Percentiles rank a stretch among this genome's conserved stretches.
Evolutionary conservation across 1,284 basidiomycete genomes (phyloP).

Genomic region (Marasmius oreades): DNA sequence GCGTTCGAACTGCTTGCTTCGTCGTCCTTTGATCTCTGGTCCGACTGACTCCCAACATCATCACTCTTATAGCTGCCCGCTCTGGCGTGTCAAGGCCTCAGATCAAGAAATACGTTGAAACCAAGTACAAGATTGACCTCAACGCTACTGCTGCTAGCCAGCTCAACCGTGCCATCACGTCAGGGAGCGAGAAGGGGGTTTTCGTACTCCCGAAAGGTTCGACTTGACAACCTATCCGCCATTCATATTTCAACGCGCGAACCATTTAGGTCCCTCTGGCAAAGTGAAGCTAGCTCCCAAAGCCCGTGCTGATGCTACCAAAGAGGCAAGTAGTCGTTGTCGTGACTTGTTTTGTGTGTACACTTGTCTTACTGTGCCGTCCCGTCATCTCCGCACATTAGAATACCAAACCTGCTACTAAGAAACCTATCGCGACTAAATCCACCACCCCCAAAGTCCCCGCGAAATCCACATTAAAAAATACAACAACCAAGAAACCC

Average conservation of each 20-base stretch:
- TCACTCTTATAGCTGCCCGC: conserved; percentile 43
- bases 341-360: neutral
- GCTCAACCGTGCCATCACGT: conserved; percentile 68
- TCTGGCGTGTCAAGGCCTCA: conserved; percentile 68
- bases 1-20: neutral
- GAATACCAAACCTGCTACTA: conserved; percentile 35
- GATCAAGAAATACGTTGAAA: conserved; percentile 77
- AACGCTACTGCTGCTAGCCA: conserved; percentile 59
- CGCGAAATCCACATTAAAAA: conserved; percentile 30
- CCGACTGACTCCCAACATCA: neutral
- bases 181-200: conserved; percentile 61
- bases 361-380: neutral
- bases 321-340: conserved; percentile 52
- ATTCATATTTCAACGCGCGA: conserved; percentile 35
- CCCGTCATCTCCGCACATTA: conserved; percentile 12
- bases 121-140: conserved; percentile 60
- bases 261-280: conserved; percentile 65
- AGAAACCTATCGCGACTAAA: conserved; percentile 32
- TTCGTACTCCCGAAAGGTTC: conserved; percentile 70
- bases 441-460: conserved; percentile 26
- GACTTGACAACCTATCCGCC: conserved; percentile 22
- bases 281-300: conserved; percentile 67
- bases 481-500: conserved; percentile 24
- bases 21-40: neutral
- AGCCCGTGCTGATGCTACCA: conserved; percentile 54